These are phyloP conservation scores for Coprinellus micaceus DNA, from an alignment of 768 basidiomycete species.

Conservation along the genomic window DNA sequence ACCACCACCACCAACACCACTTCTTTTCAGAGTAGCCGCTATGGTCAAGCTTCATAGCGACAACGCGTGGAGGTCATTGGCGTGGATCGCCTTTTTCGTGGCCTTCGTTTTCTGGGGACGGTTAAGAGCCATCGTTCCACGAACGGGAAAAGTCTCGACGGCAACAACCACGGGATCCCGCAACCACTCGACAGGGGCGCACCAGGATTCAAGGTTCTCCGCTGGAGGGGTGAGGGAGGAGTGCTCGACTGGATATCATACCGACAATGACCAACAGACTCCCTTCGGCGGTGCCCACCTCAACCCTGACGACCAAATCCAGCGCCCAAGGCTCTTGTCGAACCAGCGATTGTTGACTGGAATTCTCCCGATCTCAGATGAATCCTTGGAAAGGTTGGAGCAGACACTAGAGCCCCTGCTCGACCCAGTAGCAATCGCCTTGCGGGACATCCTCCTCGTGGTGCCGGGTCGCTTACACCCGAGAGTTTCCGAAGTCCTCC, in stretches of 20 bases:
- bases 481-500: not conserved
- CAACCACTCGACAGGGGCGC: not conserved
- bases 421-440: not conserved
- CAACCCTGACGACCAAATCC: not conserved
- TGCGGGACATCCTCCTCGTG: not conserved
- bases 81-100: not conserved
- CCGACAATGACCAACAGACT: not conserved
- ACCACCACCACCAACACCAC: too few species aligned
- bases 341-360: conserved; percentile 2
- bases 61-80: not conserved
- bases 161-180: not conserved
- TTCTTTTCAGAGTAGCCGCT: not conserved
- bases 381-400: not conserved
- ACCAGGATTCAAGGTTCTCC: not conserved
- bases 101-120: not conserved
- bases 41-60: not conserved
- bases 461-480: not conserved
- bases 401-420: conserved; percentile 3
- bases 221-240: too few species aligned
- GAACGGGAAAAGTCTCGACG: not conserved
- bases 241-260: not conserved
- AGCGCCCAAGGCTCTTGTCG: not conserved
- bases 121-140: not conserved
- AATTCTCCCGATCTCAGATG: not conserved
- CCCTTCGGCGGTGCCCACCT: not conserved